Evolutionary conservation across 768 basidiomycete genomes (phyloP).

Genomic region (Boletellus ananiceps): DNA sequence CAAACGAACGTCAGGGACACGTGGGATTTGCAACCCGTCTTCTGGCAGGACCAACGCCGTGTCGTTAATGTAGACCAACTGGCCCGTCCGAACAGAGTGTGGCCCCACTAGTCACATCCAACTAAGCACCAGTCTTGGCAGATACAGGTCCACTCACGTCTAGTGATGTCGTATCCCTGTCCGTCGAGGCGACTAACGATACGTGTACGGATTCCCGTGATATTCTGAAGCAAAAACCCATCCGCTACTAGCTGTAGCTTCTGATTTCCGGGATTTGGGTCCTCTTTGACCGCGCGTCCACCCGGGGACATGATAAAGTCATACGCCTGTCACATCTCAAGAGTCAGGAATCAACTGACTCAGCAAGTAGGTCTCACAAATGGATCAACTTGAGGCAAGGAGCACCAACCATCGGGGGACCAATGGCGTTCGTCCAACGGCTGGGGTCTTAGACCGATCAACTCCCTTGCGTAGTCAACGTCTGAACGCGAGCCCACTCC

Average conservation of each 20-base stretch:
- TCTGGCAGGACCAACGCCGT: slow-evolving; percentile 38
- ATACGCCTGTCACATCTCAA: slow-evolving; percentile 50
- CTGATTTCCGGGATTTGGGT: slow-evolving; percentile 58
- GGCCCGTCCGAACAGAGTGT: slow-evolving; percentile 73
- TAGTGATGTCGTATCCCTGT: slow-evolving; percentile 81
- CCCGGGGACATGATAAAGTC: slow-evolving; percentile 74
- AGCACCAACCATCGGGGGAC: slow-evolving; percentile 73
- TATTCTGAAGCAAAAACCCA: slow-evolving; percentile 73
- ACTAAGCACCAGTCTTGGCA: slow-evolving; percentile 4
- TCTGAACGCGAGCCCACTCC: slow-evolving; percentile 74
- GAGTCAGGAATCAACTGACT: not conserved
- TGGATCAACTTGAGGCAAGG: slow-evolving; percentile 57
- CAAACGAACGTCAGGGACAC: slow-evolving; percentile 45
- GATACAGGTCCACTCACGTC: slow-evolving; percentile 46
- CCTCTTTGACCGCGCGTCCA: slow-evolving; percentile 53
- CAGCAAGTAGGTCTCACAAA: slow-evolving; percentile 48
- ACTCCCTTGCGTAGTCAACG: slow-evolving; percentile 71
- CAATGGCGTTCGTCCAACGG: slow-evolving; percentile 53
- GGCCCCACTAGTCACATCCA: slow-evolving; percentile 59
- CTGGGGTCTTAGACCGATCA: slow-evolving; percentile 53
- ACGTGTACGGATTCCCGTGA: slow-evolving; percentile 73
- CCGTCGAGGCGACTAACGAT: slow-evolving; percentile 79
- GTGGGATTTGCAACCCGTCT: slow-evolving; percentile 17
- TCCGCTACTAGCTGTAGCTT: slow-evolving; percentile 61
- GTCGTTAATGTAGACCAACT: slow-evolving; percentile 80